Percentiles rank a stretch among this genome's conserved stretches.
Evolutionary conservation across 306 rosid species (phyloP).

Genomic region (Dicorynia guianensis): DNA sequence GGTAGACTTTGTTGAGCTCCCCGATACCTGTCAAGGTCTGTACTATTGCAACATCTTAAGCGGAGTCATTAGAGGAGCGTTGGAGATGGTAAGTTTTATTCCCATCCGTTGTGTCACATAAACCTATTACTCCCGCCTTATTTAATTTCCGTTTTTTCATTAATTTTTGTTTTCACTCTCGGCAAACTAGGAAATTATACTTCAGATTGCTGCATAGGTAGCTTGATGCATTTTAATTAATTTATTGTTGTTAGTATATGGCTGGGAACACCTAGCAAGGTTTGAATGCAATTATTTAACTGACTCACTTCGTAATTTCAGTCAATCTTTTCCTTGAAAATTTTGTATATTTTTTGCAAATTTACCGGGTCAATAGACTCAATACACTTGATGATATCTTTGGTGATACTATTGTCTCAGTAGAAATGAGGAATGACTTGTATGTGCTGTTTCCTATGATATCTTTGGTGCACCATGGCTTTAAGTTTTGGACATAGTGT

Average conservation of each 20-base stretch:
- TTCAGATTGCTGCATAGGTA: not conserved
- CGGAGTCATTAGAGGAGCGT: constrained; percentile 96
- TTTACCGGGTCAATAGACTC: not conserved
- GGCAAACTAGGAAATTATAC: constrained; percentile 17
- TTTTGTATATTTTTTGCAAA: not conserved
- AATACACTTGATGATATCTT: no score
- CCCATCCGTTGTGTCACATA: constrained; percentile 16
- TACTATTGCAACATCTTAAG: constrained; percentile 93
- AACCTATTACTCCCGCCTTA: not conserved
- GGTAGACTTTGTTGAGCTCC: constrained; percentile 98
- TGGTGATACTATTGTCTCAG: not conserved
- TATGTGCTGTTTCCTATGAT: constrained; percentile 18
- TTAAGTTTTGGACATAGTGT: not conserved
- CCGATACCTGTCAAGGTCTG: constrained; percentile 93
- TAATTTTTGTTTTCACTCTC: constrained; percentile 17
- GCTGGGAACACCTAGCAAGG: not conserved
- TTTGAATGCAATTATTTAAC: constrained; percentile 1
- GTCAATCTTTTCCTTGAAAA: not conserved
- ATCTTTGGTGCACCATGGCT: not conserved
- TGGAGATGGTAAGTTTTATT: constrained; percentile 83
- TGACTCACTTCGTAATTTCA: not conserved
- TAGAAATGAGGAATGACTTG: constrained; percentile 16
- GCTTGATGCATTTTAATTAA: constrained; percentile 13
- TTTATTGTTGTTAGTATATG: not conserved
- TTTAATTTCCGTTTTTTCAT: not conserved